These are phyloP conservation scores for Tuber borchii DNA, from an alignment of 495 filamentous ascomycete species.

Conservation along the genomic window DNA sequence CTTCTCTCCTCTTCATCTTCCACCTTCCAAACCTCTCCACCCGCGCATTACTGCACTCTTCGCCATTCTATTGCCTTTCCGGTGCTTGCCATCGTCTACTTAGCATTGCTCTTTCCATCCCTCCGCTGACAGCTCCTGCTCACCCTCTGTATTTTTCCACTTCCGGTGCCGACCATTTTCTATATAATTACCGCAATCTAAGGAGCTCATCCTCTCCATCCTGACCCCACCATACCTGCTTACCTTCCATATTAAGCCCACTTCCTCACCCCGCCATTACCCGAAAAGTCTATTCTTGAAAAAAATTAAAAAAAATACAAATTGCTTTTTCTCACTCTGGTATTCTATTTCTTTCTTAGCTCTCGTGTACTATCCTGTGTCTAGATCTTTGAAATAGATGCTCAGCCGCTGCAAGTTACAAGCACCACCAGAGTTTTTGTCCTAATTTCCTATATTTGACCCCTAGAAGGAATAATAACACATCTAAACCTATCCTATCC, in stretches of 20 bases:
- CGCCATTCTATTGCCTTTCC: neutral
- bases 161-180: neutral
- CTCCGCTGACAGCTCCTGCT: neutral
- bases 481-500: neutral
- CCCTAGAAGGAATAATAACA: constrained; percentile 7
- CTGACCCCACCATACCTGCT: constrained; percentile 6
- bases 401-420: neutral
- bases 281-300: constrained; percentile 11
- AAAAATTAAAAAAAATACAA: neutral
- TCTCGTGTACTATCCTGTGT: constrained; percentile 2
- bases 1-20: neutral
- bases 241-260: constrained; percentile 1
- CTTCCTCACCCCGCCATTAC: constrained; percentile 9
- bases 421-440: constrained; percentile 1
- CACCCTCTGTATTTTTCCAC: neutral
- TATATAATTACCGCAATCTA: neutral
- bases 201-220: constrained; percentile 13
- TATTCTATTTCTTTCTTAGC: constrained; percentile 27
- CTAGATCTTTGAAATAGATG: constrained; percentile 6
- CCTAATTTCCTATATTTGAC: constrained; percentile 4
- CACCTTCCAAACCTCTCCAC: neutral
- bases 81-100: neutral
- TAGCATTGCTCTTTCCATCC: neutral
- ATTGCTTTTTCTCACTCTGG: constrained; percentile 20
- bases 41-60: neutral